phyloP scores from a whole-genome alignment of 495 filamentous ascomycete species.

The Neurospora sp. region DNA sequence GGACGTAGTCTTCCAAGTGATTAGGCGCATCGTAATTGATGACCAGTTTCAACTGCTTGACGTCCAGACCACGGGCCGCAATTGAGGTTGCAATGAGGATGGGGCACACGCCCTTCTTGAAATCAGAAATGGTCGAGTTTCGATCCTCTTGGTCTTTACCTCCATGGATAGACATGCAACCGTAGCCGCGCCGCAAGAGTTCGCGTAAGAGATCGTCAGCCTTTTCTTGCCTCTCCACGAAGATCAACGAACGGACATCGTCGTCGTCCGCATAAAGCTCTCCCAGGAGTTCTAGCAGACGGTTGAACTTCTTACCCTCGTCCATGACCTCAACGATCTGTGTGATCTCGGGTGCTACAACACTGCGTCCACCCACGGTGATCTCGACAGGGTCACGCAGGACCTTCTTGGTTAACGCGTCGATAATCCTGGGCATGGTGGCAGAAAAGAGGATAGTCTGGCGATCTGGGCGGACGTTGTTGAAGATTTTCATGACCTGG shows the following conservation, averaged over 20 bases:
- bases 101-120: slow-evolving; percentile 83
- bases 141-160: slow-evolving; percentile 94
- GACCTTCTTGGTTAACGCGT: slow-evolving; percentile 78
- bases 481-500: slow-evolving; percentile 93
- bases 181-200: slow-evolving; percentile 80
- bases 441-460: slow-evolving; percentile 96
- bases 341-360: slow-evolving; percentile 89
- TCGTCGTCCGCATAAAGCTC: slow-evolving; percentile 81
- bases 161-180: slow-evolving; percentile 92
- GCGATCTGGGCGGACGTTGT: slow-evolving; percentile 78
- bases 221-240: slow-evolving; percentile 91
- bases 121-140: slow-evolving; percentile 88
- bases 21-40: slow-evolving; percentile 97
- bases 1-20: slow-evolving; percentile 96
- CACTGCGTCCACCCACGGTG: slow-evolving; percentile 78
- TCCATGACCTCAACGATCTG: slow-evolving; percentile 85
- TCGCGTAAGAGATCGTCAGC: slow-evolving; percentile 77
- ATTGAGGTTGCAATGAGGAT: slow-evolving; percentile 93
- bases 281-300: slow-evolving; percentile 76
- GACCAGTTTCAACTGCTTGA: slow-evolving; percentile 92
- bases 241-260: slow-evolving; percentile 80
- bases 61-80: slow-evolving; percentile 88
- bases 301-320: slow-evolving; percentile 75
- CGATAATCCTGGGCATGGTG: slow-evolving; percentile 92
- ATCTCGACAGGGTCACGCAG: slow-evolving; percentile 85